These are phyloP conservation scores for Ganoderma lucidum DNA, from an alignment of 1,284 basidiomycete species.

Conservation along the genomic window DNA sequence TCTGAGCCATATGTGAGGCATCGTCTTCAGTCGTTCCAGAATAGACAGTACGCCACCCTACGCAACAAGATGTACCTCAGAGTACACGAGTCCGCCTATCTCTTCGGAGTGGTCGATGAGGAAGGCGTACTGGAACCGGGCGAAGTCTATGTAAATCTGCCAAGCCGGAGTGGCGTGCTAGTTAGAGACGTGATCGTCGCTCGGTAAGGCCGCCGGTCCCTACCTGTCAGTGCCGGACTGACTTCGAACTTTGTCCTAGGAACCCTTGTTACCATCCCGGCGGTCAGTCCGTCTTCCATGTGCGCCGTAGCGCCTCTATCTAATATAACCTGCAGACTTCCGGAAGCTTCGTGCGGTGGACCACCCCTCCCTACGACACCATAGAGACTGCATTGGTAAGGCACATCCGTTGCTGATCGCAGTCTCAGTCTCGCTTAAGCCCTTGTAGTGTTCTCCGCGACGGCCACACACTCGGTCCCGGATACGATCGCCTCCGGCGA, in stretches of 20 bases:
- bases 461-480: constrained; percentile 27
- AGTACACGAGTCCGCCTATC: constrained; percentile 31
- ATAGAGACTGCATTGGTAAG: constrained; percentile 34
- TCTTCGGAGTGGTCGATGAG: constrained; percentile 35
- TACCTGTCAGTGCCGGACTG: not conserved
- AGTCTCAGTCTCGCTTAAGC: not conserved
- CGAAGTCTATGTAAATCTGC: constrained; percentile 35
- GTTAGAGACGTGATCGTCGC: constrained; percentile 28
- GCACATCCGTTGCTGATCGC: too few relatives aligned
- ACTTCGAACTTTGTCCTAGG: constrained; percentile 11
- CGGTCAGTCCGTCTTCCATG: constrained; percentile 16
- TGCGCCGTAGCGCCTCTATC: not conserved
- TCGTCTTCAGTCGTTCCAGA: constrained; percentile 29
- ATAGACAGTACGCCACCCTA: constrained; percentile 25
- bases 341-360: constrained; percentile 33
- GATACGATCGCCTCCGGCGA: constrained; percentile 36
- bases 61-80: constrained; percentile 30
- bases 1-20: constrained; percentile 29
- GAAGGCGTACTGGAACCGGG: constrained; percentile 28
- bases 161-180: constrained; percentile 28
- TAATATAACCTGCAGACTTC: constrained; percentile 22
- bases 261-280: constrained; percentile 33
- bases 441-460: constrained; percentile 32
- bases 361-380: constrained; percentile 28
- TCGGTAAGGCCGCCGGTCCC: constrained; percentile 16